A percentile compares a stretch with the other conserved stretches of the same genome.
Evolutionary conservation across 108 stramenopile species (phyloP).

Genomic region (Cyclostephanos tholiformis): DNA sequence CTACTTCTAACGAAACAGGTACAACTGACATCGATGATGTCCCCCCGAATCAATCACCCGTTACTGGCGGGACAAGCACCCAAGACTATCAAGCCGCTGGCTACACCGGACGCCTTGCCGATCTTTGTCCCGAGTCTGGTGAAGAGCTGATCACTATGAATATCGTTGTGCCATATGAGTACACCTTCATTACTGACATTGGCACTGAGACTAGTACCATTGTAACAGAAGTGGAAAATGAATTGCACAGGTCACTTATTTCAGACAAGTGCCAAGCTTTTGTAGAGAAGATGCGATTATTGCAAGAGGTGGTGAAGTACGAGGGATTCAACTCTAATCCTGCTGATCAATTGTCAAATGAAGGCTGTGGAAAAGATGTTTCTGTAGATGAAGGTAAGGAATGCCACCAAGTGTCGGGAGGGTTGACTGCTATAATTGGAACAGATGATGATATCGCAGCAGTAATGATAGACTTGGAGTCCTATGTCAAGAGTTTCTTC

Average conservation of each 20-base stretch:
- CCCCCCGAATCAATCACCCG: neutral
- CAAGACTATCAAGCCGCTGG: neutral
- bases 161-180: slow-evolving; percentile 1
- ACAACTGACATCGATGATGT: neutral
- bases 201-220: neutral
- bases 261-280: slow-evolving; percentile 12
- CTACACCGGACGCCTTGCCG: neutral
- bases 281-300: neutral
- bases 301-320: slow-evolving; percentile 15
- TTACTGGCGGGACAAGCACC: neutral
- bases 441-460: slow-evolving; percentile 1
- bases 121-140: neutral
- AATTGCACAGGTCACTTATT: slow-evolving; percentile 16
- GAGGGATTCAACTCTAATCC: slow-evolving; percentile 42
- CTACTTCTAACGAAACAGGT: neutral
- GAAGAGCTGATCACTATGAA: neutral
- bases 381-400: slow-evolving; percentile 10
- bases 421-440: slow-evolving; percentile 19
- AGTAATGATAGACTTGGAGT: slow-evolving; percentile 16
- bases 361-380: slow-evolving; percentile 7
- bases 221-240: slow-evolving; percentile 16
- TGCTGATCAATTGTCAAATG: slow-evolving; percentile 24
- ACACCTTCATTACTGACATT: slow-evolving; percentile 2
- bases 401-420: slow-evolving; percentile 26
- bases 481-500: slow-evolving; percentile 12